Conservation (phyloP, 371 early-diverging fungal species). For the Mucor ambiguus region DNA sequence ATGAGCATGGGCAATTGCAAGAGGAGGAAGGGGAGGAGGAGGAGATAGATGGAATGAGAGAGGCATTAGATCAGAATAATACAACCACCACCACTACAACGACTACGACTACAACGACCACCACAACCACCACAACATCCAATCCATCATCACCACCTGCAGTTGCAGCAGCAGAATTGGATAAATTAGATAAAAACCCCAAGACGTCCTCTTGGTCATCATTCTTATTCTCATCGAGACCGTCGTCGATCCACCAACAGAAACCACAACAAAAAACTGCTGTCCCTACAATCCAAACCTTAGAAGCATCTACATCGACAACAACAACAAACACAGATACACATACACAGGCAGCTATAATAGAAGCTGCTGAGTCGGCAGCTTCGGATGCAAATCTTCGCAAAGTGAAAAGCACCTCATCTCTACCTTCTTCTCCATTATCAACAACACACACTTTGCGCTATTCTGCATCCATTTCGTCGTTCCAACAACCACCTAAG, state of each 20-base stretch:
- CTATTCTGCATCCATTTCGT: slow-evolving; percentile 12
- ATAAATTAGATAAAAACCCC: neutral
- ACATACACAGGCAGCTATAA: neutral
- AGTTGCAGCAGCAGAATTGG: neutral
- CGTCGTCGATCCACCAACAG: neutral
- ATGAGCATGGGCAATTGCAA: neutral
- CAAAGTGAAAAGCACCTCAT: slow-evolving; percentile 11
- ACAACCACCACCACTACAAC: neutral
- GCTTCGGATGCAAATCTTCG: slow-evolving; percentile 1
- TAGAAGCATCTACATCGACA: neutral
- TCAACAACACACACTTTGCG: slow-evolving; percentile 1
- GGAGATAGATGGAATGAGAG: neutral
- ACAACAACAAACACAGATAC: neutral
- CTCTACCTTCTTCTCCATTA: slow-evolving; percentile 5
- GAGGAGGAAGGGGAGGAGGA: neutral
- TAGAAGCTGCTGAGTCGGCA: neutral
- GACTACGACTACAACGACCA: slow-evolving; percentile 1
- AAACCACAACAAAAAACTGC: neutral
- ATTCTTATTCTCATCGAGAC: slow-evolving; percentile 6
- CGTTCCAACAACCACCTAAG: neutral
- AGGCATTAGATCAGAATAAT: neutral
- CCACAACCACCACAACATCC: neutral
- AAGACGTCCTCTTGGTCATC: slow-evolving; percentile 13
- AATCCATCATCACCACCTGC: neutral
- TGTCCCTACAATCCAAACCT: neutral